Conservation (phyloP, 169 alveolate species). For the Amoebophrya sp. region DNA sequence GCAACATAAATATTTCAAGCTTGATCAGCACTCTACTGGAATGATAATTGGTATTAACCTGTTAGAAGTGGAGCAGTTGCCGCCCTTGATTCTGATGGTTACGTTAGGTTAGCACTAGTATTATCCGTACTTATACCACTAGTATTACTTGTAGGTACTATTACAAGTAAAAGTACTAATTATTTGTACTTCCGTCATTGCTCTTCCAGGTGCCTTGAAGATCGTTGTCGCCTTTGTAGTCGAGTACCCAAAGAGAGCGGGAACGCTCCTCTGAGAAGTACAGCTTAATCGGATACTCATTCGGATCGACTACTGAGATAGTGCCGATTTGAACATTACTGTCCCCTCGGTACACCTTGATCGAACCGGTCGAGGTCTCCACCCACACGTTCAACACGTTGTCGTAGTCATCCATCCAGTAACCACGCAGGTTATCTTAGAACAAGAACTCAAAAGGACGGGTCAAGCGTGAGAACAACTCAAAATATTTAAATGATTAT, state of each 20-base stretch:
- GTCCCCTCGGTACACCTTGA: neutral
- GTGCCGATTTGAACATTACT: neutral
- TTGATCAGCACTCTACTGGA: no score
- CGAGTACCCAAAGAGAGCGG: neutral
- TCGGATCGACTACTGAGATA: neutral
- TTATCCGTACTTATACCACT: no score
- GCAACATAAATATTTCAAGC: neutral
- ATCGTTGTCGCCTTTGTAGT: constrained; percentile 20
- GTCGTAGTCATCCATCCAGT: constrained; percentile 12
- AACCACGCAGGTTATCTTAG: no score
- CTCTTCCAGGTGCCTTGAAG: neutral
- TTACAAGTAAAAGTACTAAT: no score
- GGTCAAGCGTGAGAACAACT: no score
- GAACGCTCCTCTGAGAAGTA: neutral
- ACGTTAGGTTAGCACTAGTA: no score
- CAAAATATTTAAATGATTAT: no score
- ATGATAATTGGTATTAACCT: no score
- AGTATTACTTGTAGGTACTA: no score
- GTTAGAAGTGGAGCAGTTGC: no score
- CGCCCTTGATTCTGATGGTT: no score
- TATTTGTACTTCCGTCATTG: constrained; percentile 18
- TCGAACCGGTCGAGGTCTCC: neutral
- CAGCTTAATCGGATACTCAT: constrained; percentile 5
- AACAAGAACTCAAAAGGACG: no score
- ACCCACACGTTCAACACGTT: constrained; percentile 16